A percentile compares a stretch with the other conserved stretches of the same genome.
Evolutionary conservation across 352 stramenopile species (phyloP).

Genomic region (Phytophthora capsici): DNA sequence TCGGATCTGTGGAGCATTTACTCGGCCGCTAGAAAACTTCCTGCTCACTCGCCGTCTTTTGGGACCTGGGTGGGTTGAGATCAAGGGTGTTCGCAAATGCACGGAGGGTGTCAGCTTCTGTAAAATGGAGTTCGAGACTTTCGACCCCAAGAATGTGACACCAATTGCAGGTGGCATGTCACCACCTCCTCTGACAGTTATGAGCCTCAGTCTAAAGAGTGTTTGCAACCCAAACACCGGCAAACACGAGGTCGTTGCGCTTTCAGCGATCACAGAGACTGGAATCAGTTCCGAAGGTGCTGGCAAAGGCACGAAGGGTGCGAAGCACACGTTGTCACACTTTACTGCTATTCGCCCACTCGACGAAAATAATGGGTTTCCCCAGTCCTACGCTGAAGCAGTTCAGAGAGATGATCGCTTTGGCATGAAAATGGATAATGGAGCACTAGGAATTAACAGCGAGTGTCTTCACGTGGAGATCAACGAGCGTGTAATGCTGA

Average conservation of each 20-base stretch:
- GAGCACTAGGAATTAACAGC: slow-evolving; percentile 40
- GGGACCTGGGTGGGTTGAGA: slow-evolving; percentile 97
- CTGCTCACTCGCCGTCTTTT: slow-evolving; percentile 97
- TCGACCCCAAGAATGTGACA: slow-evolving; percentile 92
- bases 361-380: slow-evolving; percentile 69
- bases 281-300: slow-evolving; percentile 74
- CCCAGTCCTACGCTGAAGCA: slow-evolving; percentile 57
- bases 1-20: slow-evolving; percentile 95
- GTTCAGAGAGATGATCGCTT: slow-evolving; percentile 72
- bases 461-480: slow-evolving; percentile 76
- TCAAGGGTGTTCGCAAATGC: slow-evolving; percentile 87
- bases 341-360: slow-evolving; percentile 86
- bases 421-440: slow-evolving; percentile 47
- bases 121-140: slow-evolving; percentile 93
- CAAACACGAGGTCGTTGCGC: slow-evolving; percentile 95
- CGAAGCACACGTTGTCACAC: slow-evolving; percentile 59
- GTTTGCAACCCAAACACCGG: slow-evolving; percentile 96
- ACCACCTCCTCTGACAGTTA: slow-evolving; percentile 94
- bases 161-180: slow-evolving; percentile 74
- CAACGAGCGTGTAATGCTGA: slow-evolving; percentile 87
- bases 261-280: slow-evolving; percentile 81
- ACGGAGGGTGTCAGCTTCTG: slow-evolving; percentile 91
- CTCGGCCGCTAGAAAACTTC: slow-evolving; percentile 97
- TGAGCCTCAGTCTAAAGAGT: slow-evolving; percentile 98
- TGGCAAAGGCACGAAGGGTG: slow-evolving; percentile 44